phyloP scores from a whole-genome alignment of 2,329 filamentous ascomycete genomes.

The Diaporthe sp. region DNA sequence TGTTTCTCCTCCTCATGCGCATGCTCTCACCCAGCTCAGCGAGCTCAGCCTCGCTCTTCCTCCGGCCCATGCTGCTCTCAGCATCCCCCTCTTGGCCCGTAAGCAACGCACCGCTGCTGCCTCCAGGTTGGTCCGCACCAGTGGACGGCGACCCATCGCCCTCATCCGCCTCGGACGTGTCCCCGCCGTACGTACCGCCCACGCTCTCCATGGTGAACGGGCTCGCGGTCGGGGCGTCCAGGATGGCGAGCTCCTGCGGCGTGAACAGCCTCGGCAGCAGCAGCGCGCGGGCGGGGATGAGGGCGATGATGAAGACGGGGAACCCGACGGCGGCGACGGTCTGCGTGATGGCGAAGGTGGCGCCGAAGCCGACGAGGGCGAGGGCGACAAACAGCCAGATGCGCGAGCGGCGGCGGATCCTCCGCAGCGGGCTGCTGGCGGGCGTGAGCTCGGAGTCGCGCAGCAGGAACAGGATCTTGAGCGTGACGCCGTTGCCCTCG shows the following conservation, averaged over 20 bases:
- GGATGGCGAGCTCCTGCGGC: slow-evolving; percentile 65
- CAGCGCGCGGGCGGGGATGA: slow-evolving; percentile 74
- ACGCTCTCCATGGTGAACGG: slow-evolving; percentile 82
- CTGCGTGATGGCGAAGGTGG: slow-evolving; percentile 84
- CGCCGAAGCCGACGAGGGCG: slow-evolving; percentile 77
- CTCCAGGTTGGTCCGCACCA: slow-evolving; percentile 4
- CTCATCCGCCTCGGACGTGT: slow-evolving; percentile 30
- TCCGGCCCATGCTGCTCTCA: slow-evolving; percentile 26
- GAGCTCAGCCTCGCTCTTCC: slow-evolving; percentile 47
- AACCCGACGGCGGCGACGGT: slow-evolving; percentile 87
- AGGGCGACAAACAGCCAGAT: slow-evolving; percentile 78
- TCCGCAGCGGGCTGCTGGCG: slow-evolving; percentile 66
- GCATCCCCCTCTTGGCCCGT: slow-evolving; percentile 31
- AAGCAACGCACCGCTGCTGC: slow-evolving; percentile 27
- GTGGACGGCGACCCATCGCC: slow-evolving; percentile 18
- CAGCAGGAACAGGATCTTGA: slow-evolving; percentile 76
- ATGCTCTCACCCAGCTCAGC: slow-evolving; percentile 49
- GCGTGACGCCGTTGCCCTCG: slow-evolving; percentile 79
- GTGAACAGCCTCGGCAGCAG: slow-evolving; percentile 72
- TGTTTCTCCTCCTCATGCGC: slow-evolving; percentile 35
- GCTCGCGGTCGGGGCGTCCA: slow-evolving; percentile 81
- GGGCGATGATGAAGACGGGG: slow-evolving; percentile 76
- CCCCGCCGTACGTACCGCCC: slow-evolving; percentile 66
- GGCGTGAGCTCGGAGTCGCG: slow-evolving; percentile 73
- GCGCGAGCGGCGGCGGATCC: slow-evolving; percentile 69